These are phyloP conservation scores for Hygrocybe punicea DNA, from an alignment of 768 basidiomycete species.

Conservation along the genomic window DNA sequence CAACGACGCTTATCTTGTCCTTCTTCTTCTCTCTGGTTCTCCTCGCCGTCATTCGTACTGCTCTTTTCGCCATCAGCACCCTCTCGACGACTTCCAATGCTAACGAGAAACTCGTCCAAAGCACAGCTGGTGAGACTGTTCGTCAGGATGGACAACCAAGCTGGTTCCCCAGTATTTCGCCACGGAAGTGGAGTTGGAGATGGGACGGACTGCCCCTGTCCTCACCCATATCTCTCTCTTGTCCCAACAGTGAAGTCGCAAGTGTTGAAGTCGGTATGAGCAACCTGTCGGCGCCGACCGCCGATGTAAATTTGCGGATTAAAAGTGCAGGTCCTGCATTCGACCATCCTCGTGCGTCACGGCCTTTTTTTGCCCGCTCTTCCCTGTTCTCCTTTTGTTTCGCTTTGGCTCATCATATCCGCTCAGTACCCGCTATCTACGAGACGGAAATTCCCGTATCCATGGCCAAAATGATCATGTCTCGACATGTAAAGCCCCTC, in stretches of 20 bases:
- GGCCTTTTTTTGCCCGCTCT: too few relatives aligned
- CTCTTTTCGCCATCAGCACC: conserved; percentile 6
- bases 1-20: conserved; percentile 22
- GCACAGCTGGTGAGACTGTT: conserved; percentile 6
- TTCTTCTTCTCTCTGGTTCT: conserved; percentile 27
- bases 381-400: background rate
- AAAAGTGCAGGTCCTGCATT: conserved; percentile 23
- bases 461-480: conserved; percentile 55
- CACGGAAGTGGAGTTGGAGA: conserved; percentile 20
- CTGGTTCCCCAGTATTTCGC: conserved; percentile 9
- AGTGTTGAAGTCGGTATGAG: background rate
- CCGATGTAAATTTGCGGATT: conserved; percentile 9
- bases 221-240: conserved; percentile 24
- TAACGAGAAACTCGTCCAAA: conserved; percentile 15
- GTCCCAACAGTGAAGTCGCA: conserved; percentile 7
- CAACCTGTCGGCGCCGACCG: background rate
- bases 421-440: conserved; percentile 42
- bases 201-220: conserved; percentile 28
- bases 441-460: conserved; percentile 43
- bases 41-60: conserved; percentile 19
- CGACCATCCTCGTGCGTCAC: conserved; percentile 25
- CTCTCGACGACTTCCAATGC: conserved; percentile 12
- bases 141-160: background rate
- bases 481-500: conserved; percentile 42
- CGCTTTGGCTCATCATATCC: conserved; percentile 1